These are phyloP conservation scores for Aspergillus sp. DNA, from an alignment of 2,329 filamentous ascomycete genomes.

Conservation along the genomic window DNA sequence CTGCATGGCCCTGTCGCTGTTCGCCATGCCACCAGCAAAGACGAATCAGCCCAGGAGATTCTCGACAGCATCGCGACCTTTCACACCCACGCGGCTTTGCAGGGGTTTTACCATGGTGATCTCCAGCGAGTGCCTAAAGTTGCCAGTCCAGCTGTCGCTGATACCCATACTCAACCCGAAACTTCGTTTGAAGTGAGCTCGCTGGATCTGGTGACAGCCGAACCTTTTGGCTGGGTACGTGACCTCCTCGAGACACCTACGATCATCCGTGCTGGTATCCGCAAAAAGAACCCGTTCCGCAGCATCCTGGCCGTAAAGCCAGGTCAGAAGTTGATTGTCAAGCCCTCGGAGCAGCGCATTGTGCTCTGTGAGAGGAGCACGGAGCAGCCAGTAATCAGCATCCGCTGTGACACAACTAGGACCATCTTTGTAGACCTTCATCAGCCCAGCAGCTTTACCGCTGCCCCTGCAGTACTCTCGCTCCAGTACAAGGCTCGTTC, in stretches of 20 bases:
- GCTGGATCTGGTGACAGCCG: not conserved
- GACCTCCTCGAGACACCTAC: not conserved
- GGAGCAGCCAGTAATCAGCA: not conserved
- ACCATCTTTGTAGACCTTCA: not conserved
- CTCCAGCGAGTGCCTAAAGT: not conserved
- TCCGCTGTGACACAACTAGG: not conserved
- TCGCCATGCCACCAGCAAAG: not conserved
- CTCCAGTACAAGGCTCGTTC: not conserved
- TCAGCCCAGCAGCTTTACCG: not conserved
- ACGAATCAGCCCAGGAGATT: constrained; percentile 6
- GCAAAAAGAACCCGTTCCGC: not conserved
- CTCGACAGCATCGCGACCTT: not conserved
- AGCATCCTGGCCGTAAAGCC: not conserved
- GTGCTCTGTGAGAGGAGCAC: not conserved
- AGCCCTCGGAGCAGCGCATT: not conserved
- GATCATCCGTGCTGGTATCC: not conserved
- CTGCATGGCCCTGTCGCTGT: constrained; percentile 8
- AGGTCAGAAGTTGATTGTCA: not conserved
- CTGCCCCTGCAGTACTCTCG: not conserved
- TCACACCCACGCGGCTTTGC: not conserved
- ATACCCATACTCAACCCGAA: too few relatives aligned
- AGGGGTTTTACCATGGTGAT: not conserved
- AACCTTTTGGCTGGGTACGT: not conserved
- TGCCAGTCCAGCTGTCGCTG: not conserved
- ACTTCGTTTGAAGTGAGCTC: not conserved